Base-by-base conservation (phyloP, 106 monocot genomes). In the Chionographis japonica region DNA sequence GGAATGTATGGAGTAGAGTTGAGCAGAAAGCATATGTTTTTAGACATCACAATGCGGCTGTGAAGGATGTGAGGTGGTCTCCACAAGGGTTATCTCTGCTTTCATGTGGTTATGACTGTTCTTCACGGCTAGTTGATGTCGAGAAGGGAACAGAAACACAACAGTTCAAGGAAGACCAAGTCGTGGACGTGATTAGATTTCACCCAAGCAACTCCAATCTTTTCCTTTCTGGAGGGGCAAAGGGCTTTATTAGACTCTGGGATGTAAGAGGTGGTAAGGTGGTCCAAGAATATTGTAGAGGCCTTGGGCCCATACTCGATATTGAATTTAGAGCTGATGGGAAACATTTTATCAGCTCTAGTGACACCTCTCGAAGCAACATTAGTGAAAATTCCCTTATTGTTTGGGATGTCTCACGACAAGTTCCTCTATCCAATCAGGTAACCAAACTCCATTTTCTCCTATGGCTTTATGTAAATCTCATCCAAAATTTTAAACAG, bases 31-130 rank as follows among this genome's bases (percentile, higher is more conserved):
- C 80, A 69, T 63, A 87, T 6, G 52, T 81, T 72, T 83, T 92
- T 35, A 87, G 40, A 27, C 43, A 80, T 75, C 97, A 97, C 52
- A 77, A 80, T 66, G 80, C 85, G 16, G 89, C 97, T 46, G 81
- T 98, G 36, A 98, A 92, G 74, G 87, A 92, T 81, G 69, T 90
- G 43, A 87, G 77, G 67, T 98, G 97, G 97, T 85, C 87, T 54
- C 79, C 74, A 27, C 41, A 82, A 58, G 87, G 87, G 40, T 71
- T 87, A 8, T 83, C 61, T 54, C 49, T 98, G 50, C 87, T 98
- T 40, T 92, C 97, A 62, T 92, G 92, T 74, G 92, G 97, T 56
- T 90, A 87, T 77, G 97, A 98, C 54, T 78, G 74, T 69, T 79
- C 89, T 9, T 81, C 85, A 37, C 75, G 90, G 67, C 67, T 98